Evolutionary conservation across 1,284 basidiomycete species (phyloP).

Genomic region (Athelia psychrophila): DNA sequence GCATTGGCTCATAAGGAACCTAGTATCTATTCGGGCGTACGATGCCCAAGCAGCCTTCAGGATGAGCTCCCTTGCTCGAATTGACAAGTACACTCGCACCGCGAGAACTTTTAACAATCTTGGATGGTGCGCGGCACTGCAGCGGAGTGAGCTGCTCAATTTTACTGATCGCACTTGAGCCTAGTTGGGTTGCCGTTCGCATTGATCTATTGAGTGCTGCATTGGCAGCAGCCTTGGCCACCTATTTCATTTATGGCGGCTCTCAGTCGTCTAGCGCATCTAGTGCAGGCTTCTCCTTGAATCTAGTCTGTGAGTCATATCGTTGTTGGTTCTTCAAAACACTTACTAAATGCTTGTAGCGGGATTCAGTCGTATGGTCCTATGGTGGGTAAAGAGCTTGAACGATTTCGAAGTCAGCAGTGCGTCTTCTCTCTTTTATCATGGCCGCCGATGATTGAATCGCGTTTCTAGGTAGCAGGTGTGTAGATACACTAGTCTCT

Average conservation of each 20-base stretch:
- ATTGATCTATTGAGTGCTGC: conserved; percentile 34
- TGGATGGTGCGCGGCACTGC: conserved; percentile 19
- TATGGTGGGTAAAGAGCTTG: conserved; percentile 48
- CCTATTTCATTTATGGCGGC: conserved; percentile 21
- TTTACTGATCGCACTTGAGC: background rate
- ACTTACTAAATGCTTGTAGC: too few species aligned
- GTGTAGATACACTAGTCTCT: background rate
- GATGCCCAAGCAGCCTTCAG: conserved; percentile 36
- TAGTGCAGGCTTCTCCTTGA: conserved; percentile 48
- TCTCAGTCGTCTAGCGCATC: conserved; percentile 34
- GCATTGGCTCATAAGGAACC: conserved; percentile 23
- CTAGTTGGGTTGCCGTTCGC: conserved; percentile 38
- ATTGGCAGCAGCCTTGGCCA: conserved; percentile 22
- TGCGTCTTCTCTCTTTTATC: conserved; percentile 15
- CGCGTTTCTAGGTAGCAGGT: conserved; percentile 43
- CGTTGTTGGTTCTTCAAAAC: too few species aligned
- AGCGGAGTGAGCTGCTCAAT: background rate
- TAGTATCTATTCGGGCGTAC: conserved; percentile 30
- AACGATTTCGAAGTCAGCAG: conserved; percentile 64
- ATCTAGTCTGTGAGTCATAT: conserved; percentile 37
- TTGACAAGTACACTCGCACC: conserved; percentile 37
- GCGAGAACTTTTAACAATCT: conserved; percentile 39
- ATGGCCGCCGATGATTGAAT: background rate
- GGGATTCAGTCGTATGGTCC: conserved; percentile 49
- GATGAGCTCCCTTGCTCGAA: conserved; percentile 30